phyloP scores from a whole-genome alignment of 2,329 filamentous ascomycete genomes.

The Mycosphaerelloides madeirae region DNA sequence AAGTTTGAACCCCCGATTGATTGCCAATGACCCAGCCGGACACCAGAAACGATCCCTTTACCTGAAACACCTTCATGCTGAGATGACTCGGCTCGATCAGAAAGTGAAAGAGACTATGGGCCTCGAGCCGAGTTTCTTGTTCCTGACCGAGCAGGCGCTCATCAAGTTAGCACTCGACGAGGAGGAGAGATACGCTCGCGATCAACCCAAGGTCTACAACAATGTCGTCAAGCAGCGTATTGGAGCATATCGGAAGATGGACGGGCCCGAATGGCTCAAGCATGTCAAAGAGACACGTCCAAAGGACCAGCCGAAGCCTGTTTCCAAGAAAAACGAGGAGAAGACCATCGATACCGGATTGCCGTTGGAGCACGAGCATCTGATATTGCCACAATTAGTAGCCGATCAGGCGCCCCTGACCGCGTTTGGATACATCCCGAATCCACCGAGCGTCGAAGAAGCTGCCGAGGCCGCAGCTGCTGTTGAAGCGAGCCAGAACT shows the following conservation, averaged over 20 bases:
- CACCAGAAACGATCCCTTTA: constrained; percentile 32
- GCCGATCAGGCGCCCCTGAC: constrained; percentile 62
- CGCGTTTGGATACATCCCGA: constrained; percentile 69
- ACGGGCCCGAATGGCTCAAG: constrained; percentile 61
- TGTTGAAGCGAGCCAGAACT: constrained; percentile 64
- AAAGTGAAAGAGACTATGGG: constrained; percentile 12
- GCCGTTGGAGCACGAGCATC: constrained; percentile 61
- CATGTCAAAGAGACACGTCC: constrained; percentile 22
- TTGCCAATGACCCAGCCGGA: constrained; percentile 48
- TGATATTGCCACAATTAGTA: constrained; percentile 55
- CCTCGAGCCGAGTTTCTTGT: constrained; percentile 43
- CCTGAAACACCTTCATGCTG: constrained; percentile 60
- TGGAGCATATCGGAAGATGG: constrained; percentile 71
- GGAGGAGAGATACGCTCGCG: constrained; percentile 69
- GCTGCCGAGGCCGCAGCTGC: constrained; percentile 63
- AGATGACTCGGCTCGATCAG: constrained; percentile 63
- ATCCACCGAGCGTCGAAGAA: constrained; percentile 60
- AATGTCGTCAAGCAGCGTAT: constrained; percentile 83
- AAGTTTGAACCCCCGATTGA: constrained; percentile 60
- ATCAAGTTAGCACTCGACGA: constrained; percentile 67
- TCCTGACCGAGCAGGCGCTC: constrained; percentile 61
- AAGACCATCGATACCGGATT: constrained; percentile 64
- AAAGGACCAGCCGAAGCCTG: constrained; percentile 23
- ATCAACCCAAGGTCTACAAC: constrained; percentile 66
- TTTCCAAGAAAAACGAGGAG: constrained; percentile 17